Conservation (phyloP, 2,329 filamentous ascomycete species). For the Aschersonia sp. region DNA sequence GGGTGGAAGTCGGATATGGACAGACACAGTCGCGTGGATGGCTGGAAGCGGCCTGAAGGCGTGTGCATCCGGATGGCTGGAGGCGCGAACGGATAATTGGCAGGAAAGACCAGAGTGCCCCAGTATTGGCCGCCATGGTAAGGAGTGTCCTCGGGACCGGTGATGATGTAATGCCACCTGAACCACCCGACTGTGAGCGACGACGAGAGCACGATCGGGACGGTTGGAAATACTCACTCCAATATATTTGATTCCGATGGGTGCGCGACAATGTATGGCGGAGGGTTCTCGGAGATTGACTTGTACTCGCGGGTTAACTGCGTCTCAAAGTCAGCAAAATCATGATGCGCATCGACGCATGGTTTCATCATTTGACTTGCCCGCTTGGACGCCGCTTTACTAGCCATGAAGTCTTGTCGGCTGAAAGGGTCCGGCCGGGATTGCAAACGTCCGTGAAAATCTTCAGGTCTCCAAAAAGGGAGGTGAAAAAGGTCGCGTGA, state of each 20-base stretch:
- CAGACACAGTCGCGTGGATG: constrained; percentile 79
- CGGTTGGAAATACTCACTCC: constrained; percentile 38
- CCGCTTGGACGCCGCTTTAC: constrained; percentile 57
- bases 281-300: constrained; percentile 55
- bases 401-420: constrained; percentile 40
- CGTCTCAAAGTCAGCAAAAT: neutral
- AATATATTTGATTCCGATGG: constrained; percentile 85
- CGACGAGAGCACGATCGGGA: no score
- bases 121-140: constrained; percentile 96
- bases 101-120: constrained; percentile 89
- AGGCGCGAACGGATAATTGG: constrained; percentile 93
- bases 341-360: neutral
- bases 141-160: constrained; percentile 82
- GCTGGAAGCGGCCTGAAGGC: constrained; percentile 87
- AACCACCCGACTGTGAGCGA: constrained; percentile 4
- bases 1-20: constrained; percentile 97
- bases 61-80: constrained; percentile 99
- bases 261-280: constrained; percentile 78
- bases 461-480: no score
- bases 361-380: constrained; percentile 26
- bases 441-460: no score
- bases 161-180: constrained; percentile 91
- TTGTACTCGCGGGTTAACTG: constrained; percentile 50
- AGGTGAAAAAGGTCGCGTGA: no score
- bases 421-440: neutral